Conservation (phyloP, 1,284 basidiomycete species). For the Marasmius fiardii region DNA sequence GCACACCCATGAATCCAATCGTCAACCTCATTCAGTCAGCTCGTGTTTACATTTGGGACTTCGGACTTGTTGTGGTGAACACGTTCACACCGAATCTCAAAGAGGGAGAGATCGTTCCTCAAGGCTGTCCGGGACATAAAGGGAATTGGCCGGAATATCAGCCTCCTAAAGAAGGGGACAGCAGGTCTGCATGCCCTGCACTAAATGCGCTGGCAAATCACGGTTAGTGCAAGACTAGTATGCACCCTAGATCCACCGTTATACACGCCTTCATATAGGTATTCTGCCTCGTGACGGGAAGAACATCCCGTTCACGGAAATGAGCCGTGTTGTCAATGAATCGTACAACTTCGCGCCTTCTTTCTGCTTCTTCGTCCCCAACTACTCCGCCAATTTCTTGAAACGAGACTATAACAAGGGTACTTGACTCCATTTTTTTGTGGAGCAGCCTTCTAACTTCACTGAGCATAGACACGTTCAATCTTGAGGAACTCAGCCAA, state of each 20-base stretch:
- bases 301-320: conserved; percentile 61
- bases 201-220: conserved; percentile 77
- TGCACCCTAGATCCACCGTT: neutral
- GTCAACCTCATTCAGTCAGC: conserved; percentile 24
- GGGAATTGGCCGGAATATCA: conserved; percentile 69
- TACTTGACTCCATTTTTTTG: conserved; percentile 16
- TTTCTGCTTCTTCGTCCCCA: conserved; percentile 63
- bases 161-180: conserved; percentile 56
- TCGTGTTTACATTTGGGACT: conserved; percentile 50
- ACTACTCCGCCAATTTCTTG: conserved; percentile 55
- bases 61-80: conserved; percentile 51
- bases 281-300: conserved; percentile 65
- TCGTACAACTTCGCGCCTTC: conserved; percentile 69
- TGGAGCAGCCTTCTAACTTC: neutral
- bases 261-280: conserved; percentile 36
- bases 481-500: conserved; percentile 60
- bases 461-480: conserved; percentile 44
- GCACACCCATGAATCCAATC: conserved; percentile 26
- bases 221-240: conserved; percentile 36
- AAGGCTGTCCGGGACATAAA: conserved; percentile 54
- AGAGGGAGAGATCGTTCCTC: conserved; percentile 50
- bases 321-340: conserved; percentile 41
- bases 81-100: conserved; percentile 46
- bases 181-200: conserved; percentile 65
- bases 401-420: conserved; percentile 49